Evolutionary conservation across 192 early-diverging fungal genomes (phyloP).

Genomic region (Coemansia sp.): DNA sequence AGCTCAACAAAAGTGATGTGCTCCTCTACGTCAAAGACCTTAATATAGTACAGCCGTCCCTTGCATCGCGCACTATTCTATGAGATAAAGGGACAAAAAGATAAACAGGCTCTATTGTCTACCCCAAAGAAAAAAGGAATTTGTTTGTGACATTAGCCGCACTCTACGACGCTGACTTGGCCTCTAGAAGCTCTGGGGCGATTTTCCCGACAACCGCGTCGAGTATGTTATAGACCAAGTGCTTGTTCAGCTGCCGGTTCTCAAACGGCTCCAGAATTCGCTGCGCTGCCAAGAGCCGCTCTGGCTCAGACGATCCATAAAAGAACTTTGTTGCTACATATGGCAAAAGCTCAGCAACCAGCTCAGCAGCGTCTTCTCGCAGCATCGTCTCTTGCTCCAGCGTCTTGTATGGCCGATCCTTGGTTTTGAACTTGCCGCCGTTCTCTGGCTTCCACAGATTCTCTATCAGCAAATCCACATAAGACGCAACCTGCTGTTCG

Average conservation of each 20-base stretch:
- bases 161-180: not conserved
- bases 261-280: constrained; percentile 52
- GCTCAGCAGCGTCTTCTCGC: constrained; percentile 33
- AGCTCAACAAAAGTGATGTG: not conserved
- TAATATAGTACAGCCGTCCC: constrained; percentile 7
- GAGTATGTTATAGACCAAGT: constrained; percentile 46
- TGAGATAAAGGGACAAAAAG: not conserved
- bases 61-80: constrained; percentile 18
- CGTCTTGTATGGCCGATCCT: constrained; percentile 44
- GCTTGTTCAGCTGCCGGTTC: constrained; percentile 54
- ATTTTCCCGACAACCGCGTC: constrained; percentile 51
- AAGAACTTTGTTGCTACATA: constrained; percentile 45
- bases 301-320: constrained; percentile 36
- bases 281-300: constrained; percentile 35
- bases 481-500: constrained; percentile 45
- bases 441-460: constrained; percentile 48
- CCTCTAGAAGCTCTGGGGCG: constrained; percentile 40
- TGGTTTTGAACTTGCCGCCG: constrained; percentile 31
- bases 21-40: not conserved
- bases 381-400: constrained; percentile 48
- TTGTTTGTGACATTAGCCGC: not conserved
- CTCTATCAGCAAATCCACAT: constrained; percentile 24
- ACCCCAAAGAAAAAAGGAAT: not conserved
- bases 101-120: not conserved
- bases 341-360: constrained; percentile 46